Base-by-base conservation (phyloP, 495 filamentous ascomycete species). In the Penicillium verhagenii region DNA sequence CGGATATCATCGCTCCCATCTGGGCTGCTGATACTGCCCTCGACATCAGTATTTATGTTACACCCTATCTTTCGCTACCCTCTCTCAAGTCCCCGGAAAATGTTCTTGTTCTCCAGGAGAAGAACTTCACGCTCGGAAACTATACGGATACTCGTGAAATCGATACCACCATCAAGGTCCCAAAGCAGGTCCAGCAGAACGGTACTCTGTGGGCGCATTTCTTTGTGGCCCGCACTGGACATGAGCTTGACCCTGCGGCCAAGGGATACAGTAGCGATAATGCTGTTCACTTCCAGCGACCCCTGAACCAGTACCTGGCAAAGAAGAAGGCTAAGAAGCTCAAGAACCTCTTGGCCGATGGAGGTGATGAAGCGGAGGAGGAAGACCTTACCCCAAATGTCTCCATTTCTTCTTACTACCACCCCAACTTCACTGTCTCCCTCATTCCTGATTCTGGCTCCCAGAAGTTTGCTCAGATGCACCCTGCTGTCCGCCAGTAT, bases 151-250 rank as follows among this genome's bases (percentile, higher is more conserved):
- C 78, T 54, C 82, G 95, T 21, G 81, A 86, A 49, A 82, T 90
- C 37, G 85, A 91, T 44, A 89, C 88, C n/a, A 82, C 75, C 35
- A 89, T 97, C 64, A 69, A 78, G 25, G 82, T 97, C 8, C 93
- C 94, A 3, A 79, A 80, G 56, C 73, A 82, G 24, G 92, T 95
- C 2, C 91, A 97, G 71, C 82, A 91, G 51, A 97, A 97, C 66
- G 92, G 90, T 29, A 96, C 94, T 1, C 77, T 97, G 11, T 98
- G 89, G 83, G 92, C 87, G 6, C 94, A 98, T 69, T 93, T 96
- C 63, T 96, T 90, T 61, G 76, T 98, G 55, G 89, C 82, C 9
- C 79, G 93, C 40, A 77, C 86, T 6, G 93, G 92, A 13, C 76
- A 80, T 43, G 72, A 80, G 20, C 68, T 96, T 20, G 95, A 97